phyloP scores from a whole-genome alignment of 768 basidiomycete genomes.

The Psilocybe cyanescens region DNA sequence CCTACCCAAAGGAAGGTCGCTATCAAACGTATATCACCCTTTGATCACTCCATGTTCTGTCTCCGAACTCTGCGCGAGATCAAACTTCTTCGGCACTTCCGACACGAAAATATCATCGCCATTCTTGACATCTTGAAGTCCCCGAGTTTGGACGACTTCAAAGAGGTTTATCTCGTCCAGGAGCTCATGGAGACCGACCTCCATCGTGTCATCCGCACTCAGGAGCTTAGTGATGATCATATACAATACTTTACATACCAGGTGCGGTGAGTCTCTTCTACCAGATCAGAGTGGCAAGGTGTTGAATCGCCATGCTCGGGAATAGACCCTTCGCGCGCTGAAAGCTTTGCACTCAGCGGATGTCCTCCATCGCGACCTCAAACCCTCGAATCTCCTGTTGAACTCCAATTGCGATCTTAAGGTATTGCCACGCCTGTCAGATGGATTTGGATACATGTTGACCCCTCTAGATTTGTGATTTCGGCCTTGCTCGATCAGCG shows the following conservation, averaged over 20 bases:
- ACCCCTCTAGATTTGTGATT: conserved; percentile 71
- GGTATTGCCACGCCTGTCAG: conserved; percentile 42
- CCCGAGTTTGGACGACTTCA: conserved; percentile 70
- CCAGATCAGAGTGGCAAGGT: conserved; percentile 4
- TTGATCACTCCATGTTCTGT: conserved; percentile 94
- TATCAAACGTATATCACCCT: conserved; percentile 95
- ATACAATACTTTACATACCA: conserved; percentile 99
- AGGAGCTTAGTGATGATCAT: conserved; percentile 93
- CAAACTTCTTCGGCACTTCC: conserved; percentile 89
- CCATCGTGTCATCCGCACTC: conserved; percentile 95
- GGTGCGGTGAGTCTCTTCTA: conserved; percentile 39
- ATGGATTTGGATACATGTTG: neutral
- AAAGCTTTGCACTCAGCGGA: conserved; percentile 96
- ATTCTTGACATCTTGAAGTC: conserved; percentile 93
- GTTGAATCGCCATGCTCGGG: neutral
- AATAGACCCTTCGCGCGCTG: conserved; percentile 83
- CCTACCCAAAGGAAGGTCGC: conserved; percentile 86
- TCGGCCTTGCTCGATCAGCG: conserved; percentile 84
- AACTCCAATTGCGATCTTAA: conserved; percentile 98
- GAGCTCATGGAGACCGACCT: conserved; percentile 94
- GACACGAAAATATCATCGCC: conserved; percentile 91
- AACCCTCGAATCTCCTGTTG: conserved; percentile 92
- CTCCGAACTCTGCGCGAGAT: conserved; percentile 86
- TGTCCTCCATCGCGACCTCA: conserved; percentile 94
- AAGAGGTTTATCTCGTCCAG: conserved; percentile 70